These are phyloP conservation scores for Blastobotrys illinoisensis DNA, from an alignment of 1,139 yeast species.

Conservation along the genomic window DNA sequence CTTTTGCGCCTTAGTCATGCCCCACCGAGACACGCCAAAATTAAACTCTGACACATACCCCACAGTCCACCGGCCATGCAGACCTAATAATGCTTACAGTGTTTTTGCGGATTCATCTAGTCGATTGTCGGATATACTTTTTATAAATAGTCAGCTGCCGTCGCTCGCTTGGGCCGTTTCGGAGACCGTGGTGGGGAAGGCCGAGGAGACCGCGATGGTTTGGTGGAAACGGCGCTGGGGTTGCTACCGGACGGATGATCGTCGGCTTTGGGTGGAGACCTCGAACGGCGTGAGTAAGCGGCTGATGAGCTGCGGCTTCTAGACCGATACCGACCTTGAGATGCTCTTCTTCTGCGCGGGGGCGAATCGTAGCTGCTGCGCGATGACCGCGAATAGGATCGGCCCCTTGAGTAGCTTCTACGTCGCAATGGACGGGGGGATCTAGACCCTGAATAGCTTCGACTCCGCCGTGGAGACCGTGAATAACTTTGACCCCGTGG, in stretches of 20 bases:
- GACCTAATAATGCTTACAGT: neutral
- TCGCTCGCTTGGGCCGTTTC: conserved; percentile 7
- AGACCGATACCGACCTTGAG: conserved; percentile 1
- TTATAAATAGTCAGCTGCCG: conserved; percentile 15
- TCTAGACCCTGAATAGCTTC: conserved; percentile 10
- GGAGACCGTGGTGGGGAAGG: neutral
- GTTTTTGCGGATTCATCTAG: neutral
- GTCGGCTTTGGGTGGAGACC: conserved; percentile 13
- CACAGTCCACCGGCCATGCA: neutral
- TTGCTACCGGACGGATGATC: neutral
- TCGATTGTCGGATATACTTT: neutral
- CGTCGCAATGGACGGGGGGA: conserved; percentile 16
- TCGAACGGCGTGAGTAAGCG: conserved; percentile 14
- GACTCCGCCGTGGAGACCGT: too few relatives aligned
- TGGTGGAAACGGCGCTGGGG: too few relatives aligned
- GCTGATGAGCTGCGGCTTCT: neutral
- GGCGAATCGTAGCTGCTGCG: too few relatives aligned
- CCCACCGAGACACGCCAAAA: neutral
- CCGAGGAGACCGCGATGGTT: conserved; percentile 1
- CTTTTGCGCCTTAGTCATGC: neutral
- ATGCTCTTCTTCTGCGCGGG: too few relatives aligned
- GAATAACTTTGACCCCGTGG: neutral
- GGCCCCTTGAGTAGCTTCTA: conserved; percentile 17
- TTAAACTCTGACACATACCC: neutral
- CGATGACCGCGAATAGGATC: conserved; percentile 4